These are phyloP conservation scores for Piromyces sp. DNA, from an alignment of 192 early-diverging fungal genomes.

Conservation along the genomic window DNA sequence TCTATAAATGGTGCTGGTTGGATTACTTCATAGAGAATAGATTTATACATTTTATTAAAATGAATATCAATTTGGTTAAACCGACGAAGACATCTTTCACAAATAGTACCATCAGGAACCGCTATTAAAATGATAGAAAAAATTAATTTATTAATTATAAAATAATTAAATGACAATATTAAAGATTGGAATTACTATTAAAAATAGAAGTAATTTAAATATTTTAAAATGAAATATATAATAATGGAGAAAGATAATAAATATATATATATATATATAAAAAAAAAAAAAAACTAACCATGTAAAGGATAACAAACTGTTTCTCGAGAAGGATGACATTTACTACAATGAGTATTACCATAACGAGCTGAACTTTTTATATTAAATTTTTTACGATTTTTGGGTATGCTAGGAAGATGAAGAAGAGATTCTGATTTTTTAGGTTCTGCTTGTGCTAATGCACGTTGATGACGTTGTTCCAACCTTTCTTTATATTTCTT, in stretches of 20 bases:
- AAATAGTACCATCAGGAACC: not conserved
- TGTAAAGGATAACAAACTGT: not conserved
- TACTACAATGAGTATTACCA: not conserved
- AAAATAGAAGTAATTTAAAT: too few relatives aligned
- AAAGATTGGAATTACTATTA: too few relatives aligned
- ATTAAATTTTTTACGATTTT: not conserved
- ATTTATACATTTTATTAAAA: not conserved
- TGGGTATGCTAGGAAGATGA: not conserved
- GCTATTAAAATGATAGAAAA: too few relatives aligned
- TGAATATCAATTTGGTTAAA: not conserved
- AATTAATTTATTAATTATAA: too few relatives aligned
- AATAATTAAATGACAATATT: too few relatives aligned
- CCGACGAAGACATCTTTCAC: not conserved
- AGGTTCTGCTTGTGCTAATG: not conserved
- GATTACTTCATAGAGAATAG: not conserved
- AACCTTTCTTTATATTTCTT: not conserved
- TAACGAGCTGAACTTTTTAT: not conserved
- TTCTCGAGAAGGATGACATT: not conserved
- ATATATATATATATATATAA: too few relatives aligned
- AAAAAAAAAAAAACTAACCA: not conserved
- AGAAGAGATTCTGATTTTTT: not conserved
- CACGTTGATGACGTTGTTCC: not conserved
- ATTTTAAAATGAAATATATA: too few relatives aligned
- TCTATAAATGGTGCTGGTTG: not conserved
- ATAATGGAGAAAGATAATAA: too few relatives aligned